Evolutionary conservation across 2,329 filamentous ascomycete species (phyloP).

Genomic region (Coniochaeta sp.): DNA sequence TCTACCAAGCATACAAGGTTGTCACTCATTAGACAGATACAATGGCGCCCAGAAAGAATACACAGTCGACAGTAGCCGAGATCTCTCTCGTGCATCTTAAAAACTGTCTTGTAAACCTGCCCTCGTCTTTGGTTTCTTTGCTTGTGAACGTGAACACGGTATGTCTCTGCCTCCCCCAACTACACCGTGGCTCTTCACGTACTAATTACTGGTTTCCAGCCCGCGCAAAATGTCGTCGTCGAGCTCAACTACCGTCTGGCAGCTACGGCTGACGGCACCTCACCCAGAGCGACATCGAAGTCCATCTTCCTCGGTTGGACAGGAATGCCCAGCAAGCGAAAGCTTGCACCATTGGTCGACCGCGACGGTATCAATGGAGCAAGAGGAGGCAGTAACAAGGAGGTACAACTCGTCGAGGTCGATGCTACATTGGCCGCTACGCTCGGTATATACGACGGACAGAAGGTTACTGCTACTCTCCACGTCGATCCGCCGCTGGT

Average conservation of each 20-base stretch:
- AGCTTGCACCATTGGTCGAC: slow-evolving; percentile 55
- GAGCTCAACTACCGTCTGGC: slow-evolving; percentile 72
- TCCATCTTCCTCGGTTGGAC: slow-evolving; percentile 94
- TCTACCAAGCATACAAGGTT: neutral
- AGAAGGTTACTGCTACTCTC: slow-evolving; percentile 64
- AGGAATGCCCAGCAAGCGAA: slow-evolving; percentile 90
- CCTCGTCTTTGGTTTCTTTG: slow-evolving; percentile 72
- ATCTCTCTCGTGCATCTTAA: slow-evolving; percentile 81
- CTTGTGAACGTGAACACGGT: slow-evolving; percentile 88
- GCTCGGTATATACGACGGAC: slow-evolving; percentile 70
- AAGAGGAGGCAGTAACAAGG: slow-evolving; percentile 61
- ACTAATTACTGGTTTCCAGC: slow-evolving; percentile 36
- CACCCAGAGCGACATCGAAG: slow-evolving; percentile 40
- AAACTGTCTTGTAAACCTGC: slow-evolving; percentile 92
- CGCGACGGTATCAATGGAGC: slow-evolving; percentile 62
- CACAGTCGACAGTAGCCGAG: slow-evolving; percentile 66
- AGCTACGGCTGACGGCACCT: slow-evolving; percentile 34
- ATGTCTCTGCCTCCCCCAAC: slow-evolving; percentile 26
- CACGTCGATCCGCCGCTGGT: slow-evolving; percentile 87
- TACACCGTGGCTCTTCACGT: slow-evolving; percentile 1
- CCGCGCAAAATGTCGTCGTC: slow-evolving; percentile 92
- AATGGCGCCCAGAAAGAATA: slow-evolving; percentile 46
- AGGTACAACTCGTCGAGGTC: slow-evolving; percentile 72
- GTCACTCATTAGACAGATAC: slow-evolving; percentile 2
- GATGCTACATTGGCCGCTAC: slow-evolving; percentile 77